These are phyloP conservation scores for Trapa bicornis DNA, from an alignment of 345 rosid genomes.

Conservation along the genomic window DNA sequence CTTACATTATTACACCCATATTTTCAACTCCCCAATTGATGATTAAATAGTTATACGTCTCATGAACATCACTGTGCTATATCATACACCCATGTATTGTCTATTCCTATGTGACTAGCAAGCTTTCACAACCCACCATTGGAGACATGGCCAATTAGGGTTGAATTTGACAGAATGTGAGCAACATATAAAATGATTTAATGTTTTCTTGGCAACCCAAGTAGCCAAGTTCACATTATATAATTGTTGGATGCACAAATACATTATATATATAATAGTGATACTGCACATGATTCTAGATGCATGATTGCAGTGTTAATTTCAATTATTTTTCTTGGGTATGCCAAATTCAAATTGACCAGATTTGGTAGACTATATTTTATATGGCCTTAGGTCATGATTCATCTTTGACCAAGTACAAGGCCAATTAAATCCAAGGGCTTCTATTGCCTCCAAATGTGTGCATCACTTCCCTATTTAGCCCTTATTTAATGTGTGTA, in stretches of 20 bases:
- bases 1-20: background rate
- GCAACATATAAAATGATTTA: too few species aligned
- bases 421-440: slow-evolving; percentile 5
- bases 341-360: slow-evolving; percentile 1
- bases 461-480: too few species aligned
- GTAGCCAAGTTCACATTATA: too few species aligned
- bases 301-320: background rate
- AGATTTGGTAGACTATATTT: background rate
- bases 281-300: background rate
- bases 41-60: background rate
- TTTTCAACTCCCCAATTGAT: background rate
- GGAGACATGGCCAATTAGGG: too few species aligned
- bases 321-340: background rate
- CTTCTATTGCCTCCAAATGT: slow-evolving; percentile 16
- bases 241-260: too few species aligned
- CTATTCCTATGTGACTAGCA: background rate
- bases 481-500: too few species aligned
- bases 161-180: too few species aligned
- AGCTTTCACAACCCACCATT: background rate
- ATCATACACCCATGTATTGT: background rate
- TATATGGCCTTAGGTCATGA: background rate
- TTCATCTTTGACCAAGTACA: slow-evolving; percentile 14
- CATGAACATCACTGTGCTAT: background rate
- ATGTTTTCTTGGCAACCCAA: too few species aligned
- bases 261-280: background rate